Evolutionary conservation across 73 alveolate genomes (phyloP).

Genomic region (Uronychia setigera): DNA sequence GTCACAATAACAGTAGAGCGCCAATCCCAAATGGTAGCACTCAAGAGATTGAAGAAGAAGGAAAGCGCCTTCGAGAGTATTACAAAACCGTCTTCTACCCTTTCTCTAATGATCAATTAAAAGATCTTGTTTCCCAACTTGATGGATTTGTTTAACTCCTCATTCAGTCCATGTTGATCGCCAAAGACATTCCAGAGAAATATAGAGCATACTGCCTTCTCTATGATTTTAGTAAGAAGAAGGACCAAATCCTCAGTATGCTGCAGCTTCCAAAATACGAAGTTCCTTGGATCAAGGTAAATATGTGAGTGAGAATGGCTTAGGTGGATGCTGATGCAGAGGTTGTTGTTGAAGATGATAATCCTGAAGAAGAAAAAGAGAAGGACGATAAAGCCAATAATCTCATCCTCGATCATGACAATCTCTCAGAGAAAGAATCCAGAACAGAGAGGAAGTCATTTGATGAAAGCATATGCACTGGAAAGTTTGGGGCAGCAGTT

Average conservation of each 20-base stretch:
- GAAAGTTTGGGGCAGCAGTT: neutral
- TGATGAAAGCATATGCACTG: neutral
- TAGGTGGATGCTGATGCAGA: slow-evolving; percentile 1
- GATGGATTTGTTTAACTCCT: slow-evolving; percentile 44
- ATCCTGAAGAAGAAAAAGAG: neutral
- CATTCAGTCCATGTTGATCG: slow-evolving; percentile 32
- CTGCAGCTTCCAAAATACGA: slow-evolving; percentile 48
- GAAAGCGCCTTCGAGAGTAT: slow-evolving; percentile 24
- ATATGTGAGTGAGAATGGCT: neutral
- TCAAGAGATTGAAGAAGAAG: slow-evolving; percentile 10
- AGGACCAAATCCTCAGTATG: slow-evolving; percentile 35
- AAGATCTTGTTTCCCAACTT: slow-evolving; percentile 46
- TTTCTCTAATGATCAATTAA: slow-evolving; percentile 48
- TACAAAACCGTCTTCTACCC: slow-evolving; percentile 42
- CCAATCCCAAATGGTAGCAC: no score
- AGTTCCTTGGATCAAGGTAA: slow-evolving; percentile 26
- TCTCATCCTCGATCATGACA: no score
- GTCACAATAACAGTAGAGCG: no score
- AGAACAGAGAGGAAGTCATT: neutral
- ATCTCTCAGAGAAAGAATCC: no score
- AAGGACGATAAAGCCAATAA: neutral
- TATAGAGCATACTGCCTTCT: slow-evolving; percentile 47
- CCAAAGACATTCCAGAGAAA: slow-evolving; percentile 25
- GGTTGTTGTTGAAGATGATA: no score
- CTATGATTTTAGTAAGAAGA: slow-evolving; percentile 39